Conservation (phyloP, 805 yeast species). For the Ogataea dorogensis region DNA sequence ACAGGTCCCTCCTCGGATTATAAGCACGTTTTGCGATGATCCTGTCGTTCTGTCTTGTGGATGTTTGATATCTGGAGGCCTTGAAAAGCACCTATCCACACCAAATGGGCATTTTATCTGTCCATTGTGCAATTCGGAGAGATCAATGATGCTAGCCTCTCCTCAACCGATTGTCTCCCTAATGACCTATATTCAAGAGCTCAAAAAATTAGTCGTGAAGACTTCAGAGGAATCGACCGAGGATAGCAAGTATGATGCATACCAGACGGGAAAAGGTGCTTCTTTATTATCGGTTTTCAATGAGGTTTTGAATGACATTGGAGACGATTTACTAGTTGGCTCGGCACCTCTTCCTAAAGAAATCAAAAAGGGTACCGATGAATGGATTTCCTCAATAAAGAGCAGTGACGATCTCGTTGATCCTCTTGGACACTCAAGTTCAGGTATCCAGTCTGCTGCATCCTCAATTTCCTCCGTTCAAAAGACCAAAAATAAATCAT, state of each 20-base stretch:
- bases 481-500: constrained; percentile 19
- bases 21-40: constrained; percentile 28
- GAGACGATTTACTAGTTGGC: constrained; percentile 1
- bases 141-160: no score
- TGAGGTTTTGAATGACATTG: constrained; percentile 34
- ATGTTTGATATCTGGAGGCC: constrained; percentile 36
- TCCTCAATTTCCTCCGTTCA: constrained; percentile 23
- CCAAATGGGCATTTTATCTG: constrained; percentile 30
- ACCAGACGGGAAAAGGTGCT: no score
- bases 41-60: constrained; percentile 40
- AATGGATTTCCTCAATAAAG: constrained; percentile 26
- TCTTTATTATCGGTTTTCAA: constrained; percentile 37
- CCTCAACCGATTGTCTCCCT: constrained; percentile 36
- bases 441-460: constrained; percentile 19
- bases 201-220: no score
- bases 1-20: constrained; percentile 20
- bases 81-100: constrained; percentile 26
- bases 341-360: constrained; percentile 1
- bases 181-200: constrained; percentile 12
- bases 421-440: constrained; percentile 13
- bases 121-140: no score
- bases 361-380: constrained; percentile 18
- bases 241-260: no score
- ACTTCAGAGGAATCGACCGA: no score
- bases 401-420: constrained; percentile 18